These are phyloP conservation scores for Phytopythium mirpurense DNA, from an alignment of 352 stramenopile genomes.

Conservation along the genomic window DNA sequence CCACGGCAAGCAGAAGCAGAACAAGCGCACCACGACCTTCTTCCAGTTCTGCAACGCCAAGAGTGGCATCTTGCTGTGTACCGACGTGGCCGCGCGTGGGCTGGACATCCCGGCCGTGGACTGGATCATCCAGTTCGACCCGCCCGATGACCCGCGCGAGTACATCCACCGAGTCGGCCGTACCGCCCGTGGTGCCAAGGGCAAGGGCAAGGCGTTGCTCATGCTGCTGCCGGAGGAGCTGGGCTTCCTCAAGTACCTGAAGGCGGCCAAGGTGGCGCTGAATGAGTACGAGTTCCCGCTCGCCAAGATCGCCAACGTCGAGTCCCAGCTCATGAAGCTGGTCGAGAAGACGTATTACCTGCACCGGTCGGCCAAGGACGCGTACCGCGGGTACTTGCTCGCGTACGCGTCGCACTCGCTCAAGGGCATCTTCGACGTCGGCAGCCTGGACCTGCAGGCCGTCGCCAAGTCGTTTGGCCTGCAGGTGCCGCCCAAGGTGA, in stretches of 20 bases:
- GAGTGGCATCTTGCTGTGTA: constrained; percentile 97
- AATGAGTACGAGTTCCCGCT: constrained; percentile 99
- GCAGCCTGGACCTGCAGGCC: constrained; percentile 94
- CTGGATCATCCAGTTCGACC: constrained; percentile 99
- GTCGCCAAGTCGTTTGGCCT: constrained; percentile 98
- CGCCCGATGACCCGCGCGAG: constrained; percentile 97
- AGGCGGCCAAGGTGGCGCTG: constrained; percentile 96
- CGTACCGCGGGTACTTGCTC: constrained; percentile 97
- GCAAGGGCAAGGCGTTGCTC: constrained; percentile 93
- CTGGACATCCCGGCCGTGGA: constrained; percentile 97
- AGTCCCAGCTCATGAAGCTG: constrained; percentile 96
- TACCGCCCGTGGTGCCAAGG: constrained; percentile 83
- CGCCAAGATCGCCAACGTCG: constrained; percentile 97
- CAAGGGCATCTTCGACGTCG: constrained; percentile 99
- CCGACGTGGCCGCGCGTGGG: constrained; percentile 96
- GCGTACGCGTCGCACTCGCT: constrained; percentile 97
- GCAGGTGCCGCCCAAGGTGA: constrained; percentile 95
- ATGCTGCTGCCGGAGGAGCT: constrained; percentile 98
- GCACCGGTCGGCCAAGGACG: constrained; percentile 96
- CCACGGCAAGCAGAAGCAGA: constrained; percentile 99
- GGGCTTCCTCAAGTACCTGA: constrained; percentile 97
- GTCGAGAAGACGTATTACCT: constrained; percentile 99
- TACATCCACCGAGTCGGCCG: constrained; percentile 95
- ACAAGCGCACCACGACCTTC: constrained; percentile 98
- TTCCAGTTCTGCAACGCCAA: constrained; percentile 99